Evolutionary conservation across 2,329 filamentous ascomycete genomes (phyloP), one percentile per base, ranked within the genome.

Genomic region (Scedosporium boydii): DNA sequence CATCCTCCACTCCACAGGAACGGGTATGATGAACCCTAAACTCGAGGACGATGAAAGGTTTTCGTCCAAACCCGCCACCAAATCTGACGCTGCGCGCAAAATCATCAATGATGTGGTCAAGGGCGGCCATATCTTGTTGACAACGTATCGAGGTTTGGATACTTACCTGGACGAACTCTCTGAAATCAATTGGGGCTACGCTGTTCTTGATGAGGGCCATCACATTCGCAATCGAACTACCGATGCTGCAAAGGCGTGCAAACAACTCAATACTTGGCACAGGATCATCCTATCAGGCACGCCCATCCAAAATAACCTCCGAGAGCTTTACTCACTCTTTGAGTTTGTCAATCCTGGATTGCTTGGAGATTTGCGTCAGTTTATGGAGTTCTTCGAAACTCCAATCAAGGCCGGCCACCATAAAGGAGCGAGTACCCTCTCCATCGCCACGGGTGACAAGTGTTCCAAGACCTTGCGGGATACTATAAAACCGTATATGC

Each of bases 291-390:
- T 99, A 1, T 98, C 96, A 0, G 95, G 95, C 4, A 99, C 95
- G 0, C 96, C 96, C 0, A 96, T 99, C 80, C 96, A 99, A 73
- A 99, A 99, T 73, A 98, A 97, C 66, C 77, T 99, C 27, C 88
- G 89, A 0, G 96, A 99, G 72, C 79, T 99, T 0, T 99, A 95
- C 93, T 98, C 93, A 0, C 78, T 99, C 0, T 98, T 99, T 70
- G 96, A 99, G 72, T 99, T 99, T 70, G 89, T 98, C 63, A 98
- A 92, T 65, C 95, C 96, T 0, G 97, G 98, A 91, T 88, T 93
- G 14, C 78, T 99, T 5, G 96, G 95, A 0, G 65, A 66, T n/a
- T 80, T 98, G 12, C 89, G 97, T 63, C 91, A 90, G 66, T 99
- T 99, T 72, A 86, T 92, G 56, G 88, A 87, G 64, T 87, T 96